phyloP scores from a whole-genome alignment of 2,329 filamentous ascomycete species.

The Microcera coccophila region DNA sequence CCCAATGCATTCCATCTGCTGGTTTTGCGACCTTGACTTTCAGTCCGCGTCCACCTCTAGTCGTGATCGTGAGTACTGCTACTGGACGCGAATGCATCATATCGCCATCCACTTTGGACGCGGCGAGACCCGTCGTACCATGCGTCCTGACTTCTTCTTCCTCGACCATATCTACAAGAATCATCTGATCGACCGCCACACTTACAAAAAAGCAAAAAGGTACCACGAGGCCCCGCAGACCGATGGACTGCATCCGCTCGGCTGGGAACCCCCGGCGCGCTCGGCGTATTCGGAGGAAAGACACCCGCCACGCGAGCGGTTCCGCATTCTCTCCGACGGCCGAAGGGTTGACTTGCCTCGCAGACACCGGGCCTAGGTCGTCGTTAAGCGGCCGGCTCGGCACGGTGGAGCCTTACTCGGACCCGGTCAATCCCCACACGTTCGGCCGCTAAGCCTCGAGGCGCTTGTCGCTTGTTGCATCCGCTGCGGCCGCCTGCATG shows the following conservation, averaged over 20 bases:
- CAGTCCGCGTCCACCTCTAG: constrained; percentile 8
- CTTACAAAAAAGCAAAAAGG: constrained; percentile 19
- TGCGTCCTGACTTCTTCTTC: constrained; percentile 40
- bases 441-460: no score
- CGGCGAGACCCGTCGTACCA: constrained; percentile 19
- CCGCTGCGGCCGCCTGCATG: no score
- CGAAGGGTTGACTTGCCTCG: no score
- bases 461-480: no score
- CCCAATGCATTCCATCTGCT: constrained; percentile 41
- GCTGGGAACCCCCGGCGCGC: constrained; percentile 9
- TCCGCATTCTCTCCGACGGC: neutral
- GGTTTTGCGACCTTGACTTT: constrained; percentile 47
- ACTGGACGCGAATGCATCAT: constrained; percentile 45
- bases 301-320: constrained; percentile 1
- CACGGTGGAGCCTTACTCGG: no score
- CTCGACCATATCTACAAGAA: constrained; percentile 35
- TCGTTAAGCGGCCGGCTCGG: no score
- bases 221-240: constrained; percentile 20
- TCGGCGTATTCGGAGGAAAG: neutral
- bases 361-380: no score
- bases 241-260: constrained; percentile 11
- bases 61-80: constrained; percentile 24
- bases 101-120: constrained; percentile 43
- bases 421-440: no score
- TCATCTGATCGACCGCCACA: constrained; percentile 25